Evolutionary conservation across 2,329 filamentous ascomycete genomes (phyloP), one percentile per base, ranked within the genome.

Genomic region (Alternaria sp.): DNA sequence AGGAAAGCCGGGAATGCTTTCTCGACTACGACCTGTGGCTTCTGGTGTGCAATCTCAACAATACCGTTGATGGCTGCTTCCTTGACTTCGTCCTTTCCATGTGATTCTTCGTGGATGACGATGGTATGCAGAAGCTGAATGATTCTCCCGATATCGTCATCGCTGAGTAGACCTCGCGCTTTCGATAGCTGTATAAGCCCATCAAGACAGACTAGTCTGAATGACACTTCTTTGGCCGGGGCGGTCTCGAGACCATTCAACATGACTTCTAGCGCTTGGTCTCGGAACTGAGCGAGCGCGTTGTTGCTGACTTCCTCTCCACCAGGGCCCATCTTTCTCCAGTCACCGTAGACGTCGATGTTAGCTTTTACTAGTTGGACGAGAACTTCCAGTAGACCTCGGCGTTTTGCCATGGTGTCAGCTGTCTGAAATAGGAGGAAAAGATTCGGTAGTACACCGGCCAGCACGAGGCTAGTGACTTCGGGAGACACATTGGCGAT

Each of bases 1-100:
- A 91, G 84, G 72, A 91, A 90, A 6, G 87, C 86, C 25, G 89
- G 89, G 69, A 91, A 88, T 0, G 88, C 88, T 60, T 88, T 88
- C 50, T 89, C 85, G 70, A 89, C 86, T 26, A 91, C 87, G 11
- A 89, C 78, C 50, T 85, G 83, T 17, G 89, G 87, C 69, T 88
- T 89, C 62, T 88, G 83, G 63, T 86, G 86, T 7, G 89, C 89
- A 45, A 91, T 84, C 32, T 88, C 85, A 5, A 87, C 83, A 47
- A 91, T 81, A 23, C 85, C 84, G 32, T 82, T 79, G 62, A 90
- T 86, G 6, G 88, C 87, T 64, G 86, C 84, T 62, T 85, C 82
- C 65, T 87, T 87, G 32, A 90, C 79, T 62, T 88, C 85, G 57
- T 86, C 84, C 54, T 86, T 84, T 10, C 85, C 84, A 49, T 85